Evolutionary conservation across 192 early-diverging fungal species (phyloP).

Genomic region (Gamsiella multidivaricata): DNA sequence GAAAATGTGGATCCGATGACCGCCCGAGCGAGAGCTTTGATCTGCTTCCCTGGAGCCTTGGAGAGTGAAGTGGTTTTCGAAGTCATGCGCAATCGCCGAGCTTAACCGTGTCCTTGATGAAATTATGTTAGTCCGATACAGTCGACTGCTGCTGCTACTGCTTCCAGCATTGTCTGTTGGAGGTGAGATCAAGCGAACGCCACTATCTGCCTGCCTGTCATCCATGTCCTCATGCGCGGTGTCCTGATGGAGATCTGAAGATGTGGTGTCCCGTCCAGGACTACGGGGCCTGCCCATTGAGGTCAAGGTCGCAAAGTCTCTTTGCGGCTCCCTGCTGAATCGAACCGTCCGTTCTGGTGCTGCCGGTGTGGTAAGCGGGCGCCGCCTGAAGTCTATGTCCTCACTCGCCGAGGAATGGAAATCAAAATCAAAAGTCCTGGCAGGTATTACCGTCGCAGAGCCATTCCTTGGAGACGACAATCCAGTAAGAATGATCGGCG

Average conservation of each 20-base stretch:
- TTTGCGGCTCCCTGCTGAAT: conserved; percentile 6
- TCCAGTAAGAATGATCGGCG: conserved; percentile 6
- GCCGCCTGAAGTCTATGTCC: background rate
- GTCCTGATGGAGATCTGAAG: background rate
- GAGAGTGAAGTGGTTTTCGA: background rate
- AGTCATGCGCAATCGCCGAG: background rate
- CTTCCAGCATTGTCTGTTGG: background rate
- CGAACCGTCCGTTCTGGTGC: conserved; percentile 16
- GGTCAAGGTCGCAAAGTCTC: background rate
- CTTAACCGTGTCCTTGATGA: background rate
- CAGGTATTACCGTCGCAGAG: background rate
- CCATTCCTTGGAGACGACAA: background rate
- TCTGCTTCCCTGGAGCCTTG: background rate
- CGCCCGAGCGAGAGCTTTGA: background rate
- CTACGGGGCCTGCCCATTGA: background rate
- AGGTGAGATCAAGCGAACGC: too few species aligned
- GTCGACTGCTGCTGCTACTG: background rate
- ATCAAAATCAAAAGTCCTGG: background rate
- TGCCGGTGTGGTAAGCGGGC: background rate
- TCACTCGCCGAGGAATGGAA: conserved; percentile 11
- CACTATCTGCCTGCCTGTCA: conserved; percentile 6
- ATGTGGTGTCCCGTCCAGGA: background rate
- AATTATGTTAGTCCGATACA: background rate
- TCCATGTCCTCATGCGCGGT: conserved; percentile 6
- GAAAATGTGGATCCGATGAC: background rate